Base-by-base conservation (phyloP, 2,329 filamentous ascomycete genomes). In the Aspergillus jensenii region DNA sequence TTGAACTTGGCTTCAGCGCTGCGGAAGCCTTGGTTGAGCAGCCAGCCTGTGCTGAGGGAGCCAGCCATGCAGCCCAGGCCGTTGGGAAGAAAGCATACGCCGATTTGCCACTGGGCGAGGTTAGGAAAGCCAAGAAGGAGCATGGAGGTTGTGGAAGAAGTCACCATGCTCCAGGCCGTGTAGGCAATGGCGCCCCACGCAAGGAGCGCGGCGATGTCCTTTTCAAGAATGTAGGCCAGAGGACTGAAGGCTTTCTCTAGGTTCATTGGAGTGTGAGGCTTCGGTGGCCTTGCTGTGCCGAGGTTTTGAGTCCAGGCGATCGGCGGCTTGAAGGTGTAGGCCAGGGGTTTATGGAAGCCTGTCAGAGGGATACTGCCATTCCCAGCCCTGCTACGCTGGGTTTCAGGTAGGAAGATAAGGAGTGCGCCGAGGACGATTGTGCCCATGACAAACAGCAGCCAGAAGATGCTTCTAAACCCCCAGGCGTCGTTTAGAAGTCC, bases 101-200 rank as follows among this genome's bases (percentile, higher is more conserved):
- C 78, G 25, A 80, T 64, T 55, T 76, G 61, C 17, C 77, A 55
- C 4, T 74, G 68, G 37, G 70, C 76, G 47, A 82, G 69, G 40
- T 27, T 54, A 5, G 58, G 55, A 8, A 64, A 46, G 6, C 67
- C 55, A 50, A 79, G 80, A 7, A 64, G 67, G 0, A 68, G 60
- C 60, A 76, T 68, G 54, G 81, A 66, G 0, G 76, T 74, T 1
- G 78, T 81, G 12, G 71, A 77, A 2, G 78, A 75, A 2, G 77
- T 79, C 5, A 81, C 74, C 78, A 81, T 81, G 21, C 72, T 78
- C 78, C 78, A 82, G 12, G 79, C 72, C 0, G 78, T 74, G 60
- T 81, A 82, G 1, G 79, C 71, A 6, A 79, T 70, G 11, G 73
- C 73, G 43, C 78, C 77, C 41, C 75, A 82, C 52, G 79, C 64